Percentiles rank a stretch among this genome's conserved stretches.
These are phyloP conservation scores for Penstemon newberryi DNA, from an alignment of 257 asterid species.

Conservation along the genomic window DNA sequence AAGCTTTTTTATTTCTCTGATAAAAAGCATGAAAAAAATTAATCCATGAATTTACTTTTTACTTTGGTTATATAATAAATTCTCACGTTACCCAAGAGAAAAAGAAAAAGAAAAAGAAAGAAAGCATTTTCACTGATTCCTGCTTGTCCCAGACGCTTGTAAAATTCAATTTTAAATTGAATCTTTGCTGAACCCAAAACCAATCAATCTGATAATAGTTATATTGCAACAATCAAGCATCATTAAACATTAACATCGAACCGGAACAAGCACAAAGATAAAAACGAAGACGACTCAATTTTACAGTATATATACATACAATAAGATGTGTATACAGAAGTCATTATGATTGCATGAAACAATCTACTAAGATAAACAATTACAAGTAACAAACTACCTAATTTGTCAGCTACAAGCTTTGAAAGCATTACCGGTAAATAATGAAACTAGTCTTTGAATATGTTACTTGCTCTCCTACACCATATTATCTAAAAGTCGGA, in stretches of 20 bases:
- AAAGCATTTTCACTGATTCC: too few relatives aligned
- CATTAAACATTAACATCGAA: background rate
- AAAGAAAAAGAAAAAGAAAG: too few relatives aligned
- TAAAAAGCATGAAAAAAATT: too few relatives aligned
- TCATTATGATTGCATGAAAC: slow-evolving; percentile 28
- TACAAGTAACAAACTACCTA: slow-evolving; percentile 26
- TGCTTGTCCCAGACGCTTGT: too few relatives aligned
- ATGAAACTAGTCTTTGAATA: slow-evolving; percentile 21
- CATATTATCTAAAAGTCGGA: slow-evolving; percentile 35
- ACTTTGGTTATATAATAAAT: too few relatives aligned
- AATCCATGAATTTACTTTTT: too few relatives aligned
- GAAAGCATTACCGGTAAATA: slow-evolving; percentile 24
- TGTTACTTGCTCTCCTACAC: slow-evolving; percentile 13
- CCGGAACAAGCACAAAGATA: background rate
- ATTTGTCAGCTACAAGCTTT: slow-evolving; percentile 28
- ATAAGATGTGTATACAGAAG: slow-evolving; percentile 27
- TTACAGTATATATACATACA: slow-evolving; percentile 40
- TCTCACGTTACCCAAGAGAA: too few relatives aligned
- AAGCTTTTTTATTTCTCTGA: too few relatives aligned
- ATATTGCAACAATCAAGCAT: background rate
- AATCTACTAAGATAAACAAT: slow-evolving; percentile 27
- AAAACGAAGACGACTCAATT: slow-evolving; percentile 8
- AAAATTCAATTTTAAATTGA: too few relatives aligned
- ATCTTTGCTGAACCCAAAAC: too few relatives aligned
- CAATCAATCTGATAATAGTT: background rate